Evolutionary conservation across 2,329 filamentous ascomycete species (phyloP), one percentile per base, ranked within the genome.

Genomic region (Aspergillus candidus): DNA sequence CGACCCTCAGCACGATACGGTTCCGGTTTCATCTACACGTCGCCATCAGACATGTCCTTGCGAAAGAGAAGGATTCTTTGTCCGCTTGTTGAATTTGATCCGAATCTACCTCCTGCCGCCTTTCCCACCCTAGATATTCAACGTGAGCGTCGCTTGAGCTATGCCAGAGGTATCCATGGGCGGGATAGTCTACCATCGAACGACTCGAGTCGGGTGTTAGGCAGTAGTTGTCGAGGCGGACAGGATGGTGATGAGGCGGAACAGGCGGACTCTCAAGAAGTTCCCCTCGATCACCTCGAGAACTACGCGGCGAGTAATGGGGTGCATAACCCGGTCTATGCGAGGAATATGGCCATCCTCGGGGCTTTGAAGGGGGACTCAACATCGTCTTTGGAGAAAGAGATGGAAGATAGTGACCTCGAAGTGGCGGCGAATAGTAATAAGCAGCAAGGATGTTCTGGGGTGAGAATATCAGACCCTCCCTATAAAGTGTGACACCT

Each of bases 51-150:
- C 41, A 47, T 46, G 15, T 35, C 52, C 12, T 38, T 49, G 13
- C 54, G 55, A 11, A 32, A 37, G n/a, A n/a, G 31, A 18, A 42
- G 32, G 17, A 44, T 32, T 11, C 41, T 37, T 40, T 52, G 46
- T 36, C 48, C 14, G 4, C 55, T 48, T 48, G 52, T 60, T 38
- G 60, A 61, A 13, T 72, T 60, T 45, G 56, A 71, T 48, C 67
- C 70, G 8, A 55, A 65, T 35, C 51, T 65, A 12, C 65, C 62
- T 34, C 63, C 69, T 35, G 69, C 69, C 30, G 64, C 61, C 6
- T 72, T 72, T 43, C 70, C 70, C 15, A 70, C 64, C 6, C 43
- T 69, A 13, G 55, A 63, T 22, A 40, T 35, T 6, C 51, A 55
- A 11, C 44, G 41, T 27, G 22, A 27, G 8, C 22, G 22, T 7